phyloP scores from a whole-genome alignment of 352 stramenopile species.

The Blastocystis hominis region DNA sequence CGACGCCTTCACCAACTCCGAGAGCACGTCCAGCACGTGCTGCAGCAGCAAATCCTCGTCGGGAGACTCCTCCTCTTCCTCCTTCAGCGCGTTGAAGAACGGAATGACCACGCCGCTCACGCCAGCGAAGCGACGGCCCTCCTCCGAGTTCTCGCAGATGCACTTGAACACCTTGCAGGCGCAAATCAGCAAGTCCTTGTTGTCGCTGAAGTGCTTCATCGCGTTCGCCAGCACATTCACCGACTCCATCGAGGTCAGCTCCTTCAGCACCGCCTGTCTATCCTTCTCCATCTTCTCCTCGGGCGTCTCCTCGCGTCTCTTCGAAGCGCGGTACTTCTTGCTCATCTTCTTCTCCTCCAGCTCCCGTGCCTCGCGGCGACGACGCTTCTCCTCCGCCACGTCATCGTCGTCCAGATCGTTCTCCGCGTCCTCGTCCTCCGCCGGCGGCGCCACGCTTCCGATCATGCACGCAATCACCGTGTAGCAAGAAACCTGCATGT shows the following conservation, averaged over 20 bases:
- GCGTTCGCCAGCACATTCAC: constrained; percentile 11
- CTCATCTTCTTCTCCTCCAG: background rate
- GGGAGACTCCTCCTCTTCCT: background rate
- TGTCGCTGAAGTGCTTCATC: constrained; percentile 16
- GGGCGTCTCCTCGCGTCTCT: background rate
- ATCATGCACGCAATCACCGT: constrained; percentile 51
- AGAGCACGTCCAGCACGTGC: background rate
- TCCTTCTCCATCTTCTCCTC: constrained; percentile 27
- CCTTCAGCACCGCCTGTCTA: constrained; percentile 7
- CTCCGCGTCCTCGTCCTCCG: constrained; percentile 38
- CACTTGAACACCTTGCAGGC: background rate
- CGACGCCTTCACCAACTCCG: constrained; percentile 33
- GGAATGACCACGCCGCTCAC: constrained; percentile 32
- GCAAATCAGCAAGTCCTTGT: background rate
- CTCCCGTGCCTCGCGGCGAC: constrained; percentile 7
- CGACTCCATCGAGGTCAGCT: constrained; percentile 19
- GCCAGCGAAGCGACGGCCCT: constrained; percentile 14
- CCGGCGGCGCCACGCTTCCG: background rate
- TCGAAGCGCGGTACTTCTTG: background rate
- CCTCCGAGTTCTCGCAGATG: constrained; percentile 9
- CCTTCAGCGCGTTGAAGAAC: constrained; percentile 24
- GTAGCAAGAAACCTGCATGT: constrained; percentile 25
- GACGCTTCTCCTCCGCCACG: constrained; percentile 40
- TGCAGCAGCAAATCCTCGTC: background rate
- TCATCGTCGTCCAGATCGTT: constrained; percentile 46